Evolutionary conservation across 768 basidiomycete species (phyloP).

Genomic region (Strobilomyces dryophilus): DNA sequence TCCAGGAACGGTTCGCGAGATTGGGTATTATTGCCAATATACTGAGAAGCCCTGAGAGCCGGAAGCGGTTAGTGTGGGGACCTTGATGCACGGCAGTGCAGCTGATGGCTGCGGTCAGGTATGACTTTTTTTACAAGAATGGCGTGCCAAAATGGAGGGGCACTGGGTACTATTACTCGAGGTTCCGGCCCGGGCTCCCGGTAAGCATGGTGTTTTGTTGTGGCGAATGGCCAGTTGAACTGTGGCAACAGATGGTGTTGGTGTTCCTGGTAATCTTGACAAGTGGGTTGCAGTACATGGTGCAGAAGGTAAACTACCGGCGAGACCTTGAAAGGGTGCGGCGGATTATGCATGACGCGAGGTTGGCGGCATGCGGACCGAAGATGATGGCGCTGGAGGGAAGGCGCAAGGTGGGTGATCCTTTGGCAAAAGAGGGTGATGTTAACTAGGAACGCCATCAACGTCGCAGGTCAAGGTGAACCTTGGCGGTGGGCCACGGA

Average conservation of each 20-base stretch:
- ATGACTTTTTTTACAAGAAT: conserved; percentile 95
- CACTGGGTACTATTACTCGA: conserved; percentile 93
- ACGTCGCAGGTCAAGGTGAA: conserved; percentile 63
- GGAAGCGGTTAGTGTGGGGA: conserved; percentile 58
- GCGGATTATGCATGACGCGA: conserved; percentile 56
- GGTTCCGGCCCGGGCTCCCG: conserved; percentile 90
- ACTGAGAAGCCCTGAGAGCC: conserved; percentile 67
- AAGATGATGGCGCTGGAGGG: conserved; percentile 61
- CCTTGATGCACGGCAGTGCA: not conserved
- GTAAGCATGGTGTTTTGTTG: conserved; percentile 36
- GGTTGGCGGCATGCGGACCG: conserved; percentile 75
- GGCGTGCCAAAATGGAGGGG: conserved; percentile 97
- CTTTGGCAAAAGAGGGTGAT: not conserved
- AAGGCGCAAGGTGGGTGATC: conserved; percentile 59
- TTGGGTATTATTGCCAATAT: conserved; percentile 84
- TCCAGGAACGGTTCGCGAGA: conserved; percentile 89
- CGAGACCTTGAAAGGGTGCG: conserved; percentile 70
- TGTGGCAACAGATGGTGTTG: conserved; percentile 56
- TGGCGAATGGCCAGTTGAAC: not conserved
- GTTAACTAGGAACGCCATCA: conserved; percentile 2
- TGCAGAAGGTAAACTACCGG: conserved; percentile 74
- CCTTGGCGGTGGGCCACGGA: conserved; percentile 47
- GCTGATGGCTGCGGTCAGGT: conserved; percentile 41
- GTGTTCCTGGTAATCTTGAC: conserved; percentile 75
- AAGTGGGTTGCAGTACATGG: conserved; percentile 75